phyloP scores from a whole-genome alignment of 306 rosid species.

The Begonia loranthoides region DNA sequence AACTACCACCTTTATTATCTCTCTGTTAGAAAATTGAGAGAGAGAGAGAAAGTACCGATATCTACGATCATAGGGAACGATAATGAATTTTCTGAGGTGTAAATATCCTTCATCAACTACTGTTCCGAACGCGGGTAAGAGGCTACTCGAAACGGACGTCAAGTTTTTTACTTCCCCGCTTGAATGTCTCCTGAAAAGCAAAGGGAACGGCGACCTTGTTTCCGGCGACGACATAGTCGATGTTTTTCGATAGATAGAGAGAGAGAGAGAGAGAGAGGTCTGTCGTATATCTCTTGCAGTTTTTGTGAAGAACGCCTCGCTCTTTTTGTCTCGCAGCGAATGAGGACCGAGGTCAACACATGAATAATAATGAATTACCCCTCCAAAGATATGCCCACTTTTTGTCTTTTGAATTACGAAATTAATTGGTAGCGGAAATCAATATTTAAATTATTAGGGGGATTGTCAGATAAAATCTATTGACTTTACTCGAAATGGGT shows the following conservation, averaged over 20 bases:
- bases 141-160: slow-evolving; percentile 55
- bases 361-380: too few relatives aligned
- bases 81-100: slow-evolving; percentile 31
- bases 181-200: slow-evolving; percentile 37
- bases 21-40: too few relatives aligned
- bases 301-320: background rate
- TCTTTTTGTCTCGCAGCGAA: background rate
- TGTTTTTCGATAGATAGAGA: slow-evolving; percentile 9
- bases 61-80: slow-evolving; percentile 60
- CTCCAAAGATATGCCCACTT: too few relatives aligned
- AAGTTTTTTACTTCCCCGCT: slow-evolving; percentile 41
- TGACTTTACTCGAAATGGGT: too few relatives aligned
- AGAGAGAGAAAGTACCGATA: slow-evolving; percentile 27
- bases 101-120: slow-evolving; percentile 31
- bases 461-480: too few relatives aligned
- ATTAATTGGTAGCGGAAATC: too few relatives aligned
- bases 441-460: too few relatives aligned
- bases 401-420: too few relatives aligned
- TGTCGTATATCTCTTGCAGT: slow-evolving; percentile 4
- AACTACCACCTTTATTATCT: too few relatives aligned
- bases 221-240: slow-evolving; percentile 12
- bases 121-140: slow-evolving; percentile 65
- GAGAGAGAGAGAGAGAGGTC: slow-evolving; percentile 3
- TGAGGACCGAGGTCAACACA: background rate
- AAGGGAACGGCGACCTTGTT: slow-evolving; percentile 26